These are phyloP conservation scores for Russula brevipes DNA, from an alignment of 768 basidiomycete genomes.

Conservation along the genomic window DNA sequence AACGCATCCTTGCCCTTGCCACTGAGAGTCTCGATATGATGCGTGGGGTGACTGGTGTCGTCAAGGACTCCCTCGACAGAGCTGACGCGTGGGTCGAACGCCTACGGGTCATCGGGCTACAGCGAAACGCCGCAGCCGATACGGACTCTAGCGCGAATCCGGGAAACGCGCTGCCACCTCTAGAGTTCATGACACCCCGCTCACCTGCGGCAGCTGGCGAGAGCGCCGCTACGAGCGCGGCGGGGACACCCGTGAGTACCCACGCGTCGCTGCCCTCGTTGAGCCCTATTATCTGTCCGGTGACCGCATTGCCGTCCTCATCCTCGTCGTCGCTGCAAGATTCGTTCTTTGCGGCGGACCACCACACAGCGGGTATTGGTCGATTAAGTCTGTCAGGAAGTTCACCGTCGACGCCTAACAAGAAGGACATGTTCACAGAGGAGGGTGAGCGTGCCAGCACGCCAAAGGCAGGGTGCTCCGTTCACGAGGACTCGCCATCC, in stretches of 20 bases:
- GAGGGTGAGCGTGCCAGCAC: constrained; percentile 21
- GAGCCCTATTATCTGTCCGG: constrained; percentile 16
- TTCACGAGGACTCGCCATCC: constrained; percentile 4
- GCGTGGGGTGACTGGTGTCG: constrained; percentile 78
- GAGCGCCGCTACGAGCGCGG: constrained; percentile 22
- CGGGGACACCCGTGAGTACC: constrained; percentile 12
- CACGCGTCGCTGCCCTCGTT: constrained; percentile 16
- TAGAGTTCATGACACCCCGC: constrained; percentile 20
- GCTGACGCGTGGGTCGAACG: constrained; percentile 91
- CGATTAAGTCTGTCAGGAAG: constrained; percentile 17
- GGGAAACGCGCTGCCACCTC: not conserved
- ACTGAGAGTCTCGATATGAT: constrained; percentile 94
- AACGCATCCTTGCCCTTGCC: constrained; percentile 75
- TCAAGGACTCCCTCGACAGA: constrained; percentile 80
- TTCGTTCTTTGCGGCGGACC: constrained; percentile 13
- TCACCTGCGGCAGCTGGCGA: constrained; percentile 12
- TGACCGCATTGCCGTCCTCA: constrained; percentile 15
- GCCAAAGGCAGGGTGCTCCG: constrained; percentile 2
- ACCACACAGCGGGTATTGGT: constrained; percentile 18
- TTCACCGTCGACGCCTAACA: constrained; percentile 17
- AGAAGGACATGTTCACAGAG: constrained; percentile 27
- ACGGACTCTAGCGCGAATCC: not conserved
- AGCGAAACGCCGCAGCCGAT: constrained; percentile 39
- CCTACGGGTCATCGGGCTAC: constrained; percentile 69
- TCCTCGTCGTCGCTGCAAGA: constrained; percentile 14